These are phyloP conservation scores for Globisporangium nagaii DNA, from an alignment of 352 stramenopile genomes.

Conservation along the genomic window DNA sequence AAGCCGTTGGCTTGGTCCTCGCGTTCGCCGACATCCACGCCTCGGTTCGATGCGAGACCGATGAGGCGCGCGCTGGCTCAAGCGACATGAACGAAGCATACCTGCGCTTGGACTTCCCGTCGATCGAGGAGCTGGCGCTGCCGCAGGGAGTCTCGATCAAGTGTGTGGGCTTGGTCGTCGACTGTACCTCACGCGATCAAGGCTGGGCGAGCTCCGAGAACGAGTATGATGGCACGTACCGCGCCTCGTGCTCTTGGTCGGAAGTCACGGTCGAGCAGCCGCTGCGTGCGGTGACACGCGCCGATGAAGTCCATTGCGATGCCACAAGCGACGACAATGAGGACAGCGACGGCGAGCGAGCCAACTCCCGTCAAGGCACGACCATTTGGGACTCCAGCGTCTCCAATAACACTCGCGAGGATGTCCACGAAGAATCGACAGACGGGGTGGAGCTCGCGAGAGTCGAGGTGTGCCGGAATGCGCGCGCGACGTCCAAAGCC, in stretches of 20 bases:
- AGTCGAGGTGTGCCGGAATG: neutral
- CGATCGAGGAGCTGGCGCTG: slow-evolving; percentile 22
- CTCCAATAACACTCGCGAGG: too few species aligned
- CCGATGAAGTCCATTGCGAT: too few species aligned
- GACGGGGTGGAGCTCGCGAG: neutral
- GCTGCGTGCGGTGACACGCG: too few species aligned
- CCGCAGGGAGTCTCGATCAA: slow-evolving; percentile 31
- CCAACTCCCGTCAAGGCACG: too few species aligned
- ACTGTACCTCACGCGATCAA: slow-evolving; percentile 62
- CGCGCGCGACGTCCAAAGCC: neutral
- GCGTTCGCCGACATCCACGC: neutral
- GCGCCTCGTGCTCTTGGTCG: slow-evolving; percentile 44
- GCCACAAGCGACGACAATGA: too few species aligned
- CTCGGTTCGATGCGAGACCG: neutral
- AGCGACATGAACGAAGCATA: slow-evolving; percentile 55
- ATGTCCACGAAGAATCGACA: neutral
- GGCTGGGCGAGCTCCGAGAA: slow-evolving; percentile 43
- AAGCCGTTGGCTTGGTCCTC: neutral
- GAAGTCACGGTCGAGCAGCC: slow-evolving; percentile 40
- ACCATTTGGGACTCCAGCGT: too few species aligned
- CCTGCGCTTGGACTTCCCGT: slow-evolving; percentile 31
- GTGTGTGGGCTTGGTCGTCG: slow-evolving; percentile 37
- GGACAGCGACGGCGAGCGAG: neutral
- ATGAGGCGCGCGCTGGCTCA: neutral
- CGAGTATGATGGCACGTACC: slow-evolving; percentile 50